phyloP scores from a whole-genome alignment of 768 basidiomycete species.

The Lactarius vividus region DNA sequence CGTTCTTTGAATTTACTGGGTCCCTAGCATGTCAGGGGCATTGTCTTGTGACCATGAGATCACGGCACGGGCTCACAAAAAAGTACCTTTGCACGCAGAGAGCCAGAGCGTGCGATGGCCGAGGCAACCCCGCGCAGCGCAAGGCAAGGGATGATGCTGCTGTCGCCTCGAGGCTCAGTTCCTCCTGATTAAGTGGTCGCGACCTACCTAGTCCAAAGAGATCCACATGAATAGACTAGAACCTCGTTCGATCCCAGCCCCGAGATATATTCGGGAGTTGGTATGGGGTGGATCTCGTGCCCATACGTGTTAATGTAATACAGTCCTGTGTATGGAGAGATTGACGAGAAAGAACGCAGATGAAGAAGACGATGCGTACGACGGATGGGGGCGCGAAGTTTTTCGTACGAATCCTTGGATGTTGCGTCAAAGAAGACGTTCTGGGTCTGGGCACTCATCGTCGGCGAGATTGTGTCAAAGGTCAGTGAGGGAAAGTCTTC shows the following conservation, averaged over 20 bases:
- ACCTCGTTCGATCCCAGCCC: constrained; percentile 59
- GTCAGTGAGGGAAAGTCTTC: constrained; percentile 31
- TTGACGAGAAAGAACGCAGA: background rate
- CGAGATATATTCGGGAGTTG: constrained; percentile 76
- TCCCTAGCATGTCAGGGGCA: background rate
- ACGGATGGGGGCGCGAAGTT: constrained; percentile 57
- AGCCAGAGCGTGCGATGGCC: constrained; percentile 69
- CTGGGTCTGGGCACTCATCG: constrained; percentile 45
- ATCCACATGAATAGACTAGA: constrained; percentile 90
- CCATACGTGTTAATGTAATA: constrained; percentile 92
- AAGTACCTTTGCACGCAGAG: constrained; percentile 77
- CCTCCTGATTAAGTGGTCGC: background rate
- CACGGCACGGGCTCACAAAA: constrained; percentile 55
- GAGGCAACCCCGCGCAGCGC: constrained; percentile 77
- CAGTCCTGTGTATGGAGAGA: constrained; percentile 48
- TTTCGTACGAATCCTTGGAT: constrained; percentile 53
- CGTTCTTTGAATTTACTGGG: constrained; percentile 83
- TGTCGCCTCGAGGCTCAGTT: background rate
- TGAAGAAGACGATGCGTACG: constrained; percentile 39
- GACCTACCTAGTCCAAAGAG: constrained; percentile 86
- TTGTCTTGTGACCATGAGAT: background rate
- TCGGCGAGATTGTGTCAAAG: constrained; percentile 37
- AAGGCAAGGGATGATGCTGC: constrained; percentile 87
- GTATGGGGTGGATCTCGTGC: constrained; percentile 86
- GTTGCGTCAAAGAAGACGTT: constrained; percentile 67